phyloP scores from a whole-genome alignment of 2,329 filamentous ascomycete genomes.

The Huntiella bhutanensis region DNA sequence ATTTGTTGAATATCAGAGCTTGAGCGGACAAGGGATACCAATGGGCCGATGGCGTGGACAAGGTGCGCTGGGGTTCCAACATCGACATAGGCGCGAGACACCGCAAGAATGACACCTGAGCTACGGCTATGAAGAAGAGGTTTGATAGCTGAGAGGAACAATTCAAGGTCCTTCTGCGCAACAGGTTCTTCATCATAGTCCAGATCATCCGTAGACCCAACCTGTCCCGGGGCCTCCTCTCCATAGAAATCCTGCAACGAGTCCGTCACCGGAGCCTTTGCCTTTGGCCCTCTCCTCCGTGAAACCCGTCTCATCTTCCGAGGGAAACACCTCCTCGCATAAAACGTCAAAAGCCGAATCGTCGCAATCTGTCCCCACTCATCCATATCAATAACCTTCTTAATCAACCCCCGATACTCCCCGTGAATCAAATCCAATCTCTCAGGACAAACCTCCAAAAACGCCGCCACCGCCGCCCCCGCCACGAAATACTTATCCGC shows the following conservation, averaged over 20 bases:
- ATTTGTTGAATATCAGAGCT: slow-evolving; percentile 77
- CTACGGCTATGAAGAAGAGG: slow-evolving; percentile 86
- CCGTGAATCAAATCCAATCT: slow-evolving; percentile 76
- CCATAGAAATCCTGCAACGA: slow-evolving; percentile 61
- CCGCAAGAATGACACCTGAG: slow-evolving; percentile 75
- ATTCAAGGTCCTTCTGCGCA: slow-evolving; percentile 62
- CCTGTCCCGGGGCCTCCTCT: slow-evolving; percentile 22
- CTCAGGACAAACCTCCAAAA: slow-evolving; percentile 75
- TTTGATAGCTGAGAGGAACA: slow-evolving; percentile 61
- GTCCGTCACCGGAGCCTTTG: slow-evolving; percentile 16
- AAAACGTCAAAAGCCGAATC: slow-evolving; percentile 62
- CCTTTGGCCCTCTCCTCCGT: neutral
- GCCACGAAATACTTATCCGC: slow-evolving; percentile 93
- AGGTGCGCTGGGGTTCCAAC: slow-evolving; percentile 66
- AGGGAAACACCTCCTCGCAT: slow-evolving; percentile 78
- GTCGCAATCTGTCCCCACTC: slow-evolving; percentile 91
- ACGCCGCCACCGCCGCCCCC: slow-evolving; percentile 77
- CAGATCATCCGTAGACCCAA: slow-evolving; percentile 24
- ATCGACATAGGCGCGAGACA: slow-evolving; percentile 68
- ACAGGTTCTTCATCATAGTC: slow-evolving; percentile 40
- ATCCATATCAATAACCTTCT: slow-evolving; percentile 94
- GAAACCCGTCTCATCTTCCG: slow-evolving; percentile 36
- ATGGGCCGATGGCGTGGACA: slow-evolving; percentile 55
- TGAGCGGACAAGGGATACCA: slow-evolving; percentile 69
- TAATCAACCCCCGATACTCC: slow-evolving; percentile 68